Conservation (phyloP, 164 flowering plant genomes). For the Kingdonia uniflora region DNA sequence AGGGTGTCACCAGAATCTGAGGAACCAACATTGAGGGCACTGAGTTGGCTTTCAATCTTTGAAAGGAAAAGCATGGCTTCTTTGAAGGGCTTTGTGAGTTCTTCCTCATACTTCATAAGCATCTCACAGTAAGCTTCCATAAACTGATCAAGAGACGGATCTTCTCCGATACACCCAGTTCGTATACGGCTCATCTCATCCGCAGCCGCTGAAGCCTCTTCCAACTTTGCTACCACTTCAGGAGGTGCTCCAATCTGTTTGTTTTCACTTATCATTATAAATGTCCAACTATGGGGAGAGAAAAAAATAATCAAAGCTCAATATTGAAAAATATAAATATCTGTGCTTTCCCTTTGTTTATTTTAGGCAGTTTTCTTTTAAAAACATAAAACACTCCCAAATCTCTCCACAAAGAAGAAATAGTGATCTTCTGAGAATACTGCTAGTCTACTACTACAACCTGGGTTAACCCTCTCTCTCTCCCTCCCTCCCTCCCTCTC, state of each 20-base stretch:
- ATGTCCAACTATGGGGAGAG: no score
- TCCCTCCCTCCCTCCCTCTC: no score
- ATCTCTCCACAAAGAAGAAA: no score
- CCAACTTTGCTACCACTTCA: constrained; percentile 73
- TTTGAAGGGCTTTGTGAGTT: constrained; percentile 80
- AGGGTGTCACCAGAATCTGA: constrained; percentile 29
- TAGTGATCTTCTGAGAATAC: no score
- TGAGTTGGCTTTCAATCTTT: constrained; percentile 76
- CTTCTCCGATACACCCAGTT: constrained; percentile 41
- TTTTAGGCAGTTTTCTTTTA: no score
- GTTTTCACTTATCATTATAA: no score
- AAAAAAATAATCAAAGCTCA: no score
- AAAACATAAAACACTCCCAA: no score
- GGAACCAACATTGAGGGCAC: constrained; percentile 55
- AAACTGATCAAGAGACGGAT: constrained; percentile 93
- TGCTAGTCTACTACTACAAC: no score
- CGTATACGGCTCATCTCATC: constrained; percentile 24
- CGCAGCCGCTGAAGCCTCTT: constrained; percentile 49
- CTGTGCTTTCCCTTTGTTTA: no score
- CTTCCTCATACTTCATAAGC: constrained; percentile 86
- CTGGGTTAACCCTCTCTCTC: no score
- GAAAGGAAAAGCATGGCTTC: constrained; percentile 89
- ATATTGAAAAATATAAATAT: no score
- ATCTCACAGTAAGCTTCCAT: constrained; percentile 99
- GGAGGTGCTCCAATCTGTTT: constrained; percentile 90